Evolutionary conservation across 805 yeast genomes (phyloP).

Genomic region (Lipomyces oligophaga): DNA sequence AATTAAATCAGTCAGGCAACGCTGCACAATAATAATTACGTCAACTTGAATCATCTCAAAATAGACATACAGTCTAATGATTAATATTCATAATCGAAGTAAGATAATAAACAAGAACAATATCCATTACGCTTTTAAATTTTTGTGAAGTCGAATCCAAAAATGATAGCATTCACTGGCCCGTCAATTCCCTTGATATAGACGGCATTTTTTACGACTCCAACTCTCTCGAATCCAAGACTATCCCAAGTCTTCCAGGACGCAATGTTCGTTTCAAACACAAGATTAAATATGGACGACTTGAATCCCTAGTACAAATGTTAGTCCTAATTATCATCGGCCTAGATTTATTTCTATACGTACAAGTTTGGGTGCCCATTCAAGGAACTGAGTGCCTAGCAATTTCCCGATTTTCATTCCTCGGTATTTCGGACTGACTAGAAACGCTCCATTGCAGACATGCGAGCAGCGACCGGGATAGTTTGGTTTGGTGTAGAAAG

Average conservation of each 20-base stretch:
- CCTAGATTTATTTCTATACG: neutral
- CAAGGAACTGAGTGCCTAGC: conserved; percentile 64
- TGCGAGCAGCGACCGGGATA: conserved; percentile 82
- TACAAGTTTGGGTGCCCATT: conserved; percentile 65
- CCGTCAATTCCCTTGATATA: conserved; percentile 53
- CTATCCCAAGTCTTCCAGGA: conserved; percentile 77
- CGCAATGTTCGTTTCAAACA: conserved; percentile 74
- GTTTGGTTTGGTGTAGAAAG: conserved; percentile 64
- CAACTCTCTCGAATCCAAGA: conserved; percentile 77
- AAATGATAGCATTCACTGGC: conserved; percentile 73
- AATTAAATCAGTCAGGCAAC: too few species aligned
- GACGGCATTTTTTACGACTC: conserved; percentile 71
- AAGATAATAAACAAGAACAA: too few species aligned
- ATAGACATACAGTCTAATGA: too few species aligned
- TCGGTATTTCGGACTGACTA: conserved; percentile 57
- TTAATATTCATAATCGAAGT: too few species aligned
- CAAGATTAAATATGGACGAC: conserved; percentile 83
- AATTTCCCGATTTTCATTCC: conserved; percentile 66
- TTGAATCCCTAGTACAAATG: conserved; percentile 55
- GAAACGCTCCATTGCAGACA: conserved; percentile 81
- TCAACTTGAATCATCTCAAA: too few species aligned
- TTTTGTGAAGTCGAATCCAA: conserved; percentile 10
- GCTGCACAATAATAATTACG: too few species aligned
- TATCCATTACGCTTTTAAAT: neutral
- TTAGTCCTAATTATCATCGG: neutral